These are phyloP conservation scores for Crithidia expoeki DNA, from an alignment of 208 protist genomes.

Conservation along the genomic window DNA sequence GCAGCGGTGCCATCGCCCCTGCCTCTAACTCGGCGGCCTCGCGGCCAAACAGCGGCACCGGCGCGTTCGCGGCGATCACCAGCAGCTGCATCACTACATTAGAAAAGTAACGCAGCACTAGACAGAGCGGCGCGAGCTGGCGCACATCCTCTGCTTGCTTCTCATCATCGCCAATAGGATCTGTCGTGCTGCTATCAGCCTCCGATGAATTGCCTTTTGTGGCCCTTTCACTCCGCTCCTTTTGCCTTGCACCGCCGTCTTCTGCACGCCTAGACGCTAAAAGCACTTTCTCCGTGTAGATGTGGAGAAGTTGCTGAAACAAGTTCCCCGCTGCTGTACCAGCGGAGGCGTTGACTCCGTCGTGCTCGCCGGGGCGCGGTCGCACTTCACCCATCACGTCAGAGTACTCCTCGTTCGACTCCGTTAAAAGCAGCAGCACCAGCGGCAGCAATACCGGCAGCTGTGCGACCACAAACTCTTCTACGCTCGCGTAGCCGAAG, in stretches of 20 bases:
- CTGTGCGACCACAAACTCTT: slow-evolving; percentile 33
- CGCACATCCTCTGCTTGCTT: slow-evolving; percentile 2
- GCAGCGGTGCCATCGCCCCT: not conserved
- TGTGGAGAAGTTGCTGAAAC: slow-evolving; percentile 4
- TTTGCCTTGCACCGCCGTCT: not conserved
- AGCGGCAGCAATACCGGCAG: slow-evolving; percentile 45
- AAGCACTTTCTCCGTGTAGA: slow-evolving; percentile 4
- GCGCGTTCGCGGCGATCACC: slow-evolving; percentile 25
- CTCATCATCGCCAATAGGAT: not conserved
- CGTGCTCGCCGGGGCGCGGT: not conserved
- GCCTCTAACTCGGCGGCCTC: slow-evolving; percentile 8
- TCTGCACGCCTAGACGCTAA: not conserved
- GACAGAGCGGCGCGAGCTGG: slow-evolving; percentile 28
- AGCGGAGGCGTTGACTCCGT: not conserved
- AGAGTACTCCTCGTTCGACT: slow-evolving; percentile 10
- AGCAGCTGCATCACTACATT: slow-evolving; percentile 36
- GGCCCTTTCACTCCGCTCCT: not conserved
- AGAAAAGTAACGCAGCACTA: slow-evolving; percentile 31
- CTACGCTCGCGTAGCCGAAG: slow-evolving; percentile 54
- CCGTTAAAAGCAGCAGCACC: slow-evolving; percentile 46
- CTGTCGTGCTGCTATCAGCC: not conserved
- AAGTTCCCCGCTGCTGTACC: not conserved
- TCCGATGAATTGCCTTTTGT: not conserved
- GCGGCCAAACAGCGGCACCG: slow-evolving; percentile 15
- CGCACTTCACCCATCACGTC: not conserved